phyloP scores from a whole-genome alignment of 192 early-diverging fungal genomes.

The Podila clonocystis region DNA sequence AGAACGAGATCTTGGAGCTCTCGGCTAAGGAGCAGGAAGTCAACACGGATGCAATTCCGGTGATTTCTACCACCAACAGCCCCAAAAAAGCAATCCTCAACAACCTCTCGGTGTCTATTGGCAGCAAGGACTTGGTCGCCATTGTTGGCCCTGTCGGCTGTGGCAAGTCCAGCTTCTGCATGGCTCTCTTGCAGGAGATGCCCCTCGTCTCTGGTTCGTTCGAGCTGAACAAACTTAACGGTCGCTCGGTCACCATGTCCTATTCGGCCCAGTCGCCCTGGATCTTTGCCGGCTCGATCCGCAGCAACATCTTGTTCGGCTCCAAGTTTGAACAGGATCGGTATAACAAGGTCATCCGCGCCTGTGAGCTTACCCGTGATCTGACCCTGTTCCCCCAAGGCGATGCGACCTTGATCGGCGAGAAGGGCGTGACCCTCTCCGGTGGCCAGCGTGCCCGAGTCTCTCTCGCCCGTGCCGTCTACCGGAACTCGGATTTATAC shows the following conservation, averaged over 20 bases:
- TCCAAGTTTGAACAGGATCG: conserved; percentile 59
- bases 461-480: conserved; percentile 73
- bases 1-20: conserved; percentile 24
- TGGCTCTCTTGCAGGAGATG: conserved; percentile 57
- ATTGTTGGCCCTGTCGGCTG: conserved; percentile 59
- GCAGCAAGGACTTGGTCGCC: conserved; percentile 45
- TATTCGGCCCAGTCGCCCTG: conserved; percentile 75
- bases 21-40: conserved; percentile 20
- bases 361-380: conserved; percentile 65
- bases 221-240: conserved; percentile 13
- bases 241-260: conserved; percentile 49
- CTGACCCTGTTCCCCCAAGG: conserved; percentile 65
- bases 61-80: neutral
- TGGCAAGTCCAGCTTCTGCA: conserved; percentile 57
- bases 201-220: conserved; percentile 54
- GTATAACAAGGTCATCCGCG: conserved; percentile 65
- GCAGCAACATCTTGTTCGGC: conserved; percentile 78
- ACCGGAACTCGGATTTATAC: conserved; percentile 69
- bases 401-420: conserved; percentile 69
- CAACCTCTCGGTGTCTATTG: conserved; percentile 34
- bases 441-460: conserved; percentile 76
- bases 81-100: conserved; percentile 49
- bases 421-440: conserved; percentile 70
- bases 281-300: conserved; percentile 74
- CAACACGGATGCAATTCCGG: neutral